phyloP scores from a whole-genome alignment of 1,284 basidiomycete genomes.

The Cryptococcus neoformans region DNA sequence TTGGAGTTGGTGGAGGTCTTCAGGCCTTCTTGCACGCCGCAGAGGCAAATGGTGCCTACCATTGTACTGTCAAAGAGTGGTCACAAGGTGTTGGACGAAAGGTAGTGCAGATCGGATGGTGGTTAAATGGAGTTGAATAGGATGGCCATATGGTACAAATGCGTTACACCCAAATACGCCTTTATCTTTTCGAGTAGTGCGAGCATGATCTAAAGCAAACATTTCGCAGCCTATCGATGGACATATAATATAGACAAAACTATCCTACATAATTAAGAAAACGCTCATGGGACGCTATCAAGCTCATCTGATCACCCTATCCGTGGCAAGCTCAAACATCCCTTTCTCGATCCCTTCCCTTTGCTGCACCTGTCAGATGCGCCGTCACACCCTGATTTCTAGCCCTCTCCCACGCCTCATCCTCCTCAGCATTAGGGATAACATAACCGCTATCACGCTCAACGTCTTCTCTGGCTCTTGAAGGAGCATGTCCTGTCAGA shows the following conservation, averaged over 20 bases:
- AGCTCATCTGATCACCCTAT: no score
- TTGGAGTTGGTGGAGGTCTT: constrained; percentile 91
- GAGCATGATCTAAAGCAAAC: no score
- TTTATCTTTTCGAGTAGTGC: no score
- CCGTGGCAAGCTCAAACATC: not conserved
- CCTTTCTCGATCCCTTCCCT: not conserved
- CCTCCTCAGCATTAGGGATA: constrained; percentile 38
- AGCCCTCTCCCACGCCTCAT: constrained; percentile 42
- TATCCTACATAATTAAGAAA: no score
- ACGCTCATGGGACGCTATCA: no score
- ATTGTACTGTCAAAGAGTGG: constrained; percentile 52
- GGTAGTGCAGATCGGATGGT: constrained; percentile 62
- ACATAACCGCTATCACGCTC: constrained; percentile 18
- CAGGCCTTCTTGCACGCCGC: constrained; percentile 66
- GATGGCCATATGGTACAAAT: no score
- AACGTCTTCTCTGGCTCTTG: constrained; percentile 5
- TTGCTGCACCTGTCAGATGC: constrained; percentile 33
- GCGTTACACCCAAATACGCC: no score
- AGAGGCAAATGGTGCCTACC: constrained; percentile 47
- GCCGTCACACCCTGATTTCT: constrained; percentile 36
- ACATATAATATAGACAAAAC: no score
- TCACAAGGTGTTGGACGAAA: constrained; percentile 63
- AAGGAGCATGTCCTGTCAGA: constrained; percentile 32
- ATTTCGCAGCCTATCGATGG: no score
- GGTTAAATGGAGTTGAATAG: no score